Base-by-base conservation (phyloP, 2,329 filamentous ascomycete genomes). In the Cucurbitaria berberidis region DNA sequence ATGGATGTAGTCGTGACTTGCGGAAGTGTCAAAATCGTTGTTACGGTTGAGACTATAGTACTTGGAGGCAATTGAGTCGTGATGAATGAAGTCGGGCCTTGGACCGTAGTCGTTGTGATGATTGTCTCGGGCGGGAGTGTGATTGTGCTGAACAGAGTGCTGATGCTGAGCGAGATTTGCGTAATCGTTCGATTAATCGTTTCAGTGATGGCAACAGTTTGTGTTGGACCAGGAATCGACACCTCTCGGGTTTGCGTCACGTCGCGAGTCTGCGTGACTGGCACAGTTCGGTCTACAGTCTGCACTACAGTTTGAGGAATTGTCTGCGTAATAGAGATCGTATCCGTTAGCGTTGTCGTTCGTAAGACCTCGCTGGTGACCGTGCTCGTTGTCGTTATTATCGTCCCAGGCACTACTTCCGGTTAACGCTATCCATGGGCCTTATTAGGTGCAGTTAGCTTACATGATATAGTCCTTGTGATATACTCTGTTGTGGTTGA, bases 11-110 rank as follows among this genome's bases (percentile, higher is more conserved):
- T 7, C 5, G 57, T 62, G 9, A 43, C 42, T 32, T 21, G 45
- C 10, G 51, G 48, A 2, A 62, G 29, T 11, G 58, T 68, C 0
- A 62, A 36, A 7, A 65, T 70, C 0, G 62, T 64, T 7, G 62
- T 30, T 24, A 66, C 52, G 0, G 66, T 69, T 2, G 64, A 65
- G 18, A 38, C 58, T 52, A 57, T 45, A 10, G 60, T 66, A 11
- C 38, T 57, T 22, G 53, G 44, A 5, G 64, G 57, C 2, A 64
- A 32, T 21, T 61, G 52, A 2, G 57, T 61, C 1, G 62, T 67
- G 1, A 58, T 45, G 1, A 55, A 41, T 5, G 47, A 56, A 7
- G 62, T 64, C 1, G 48, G 38, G 2, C 55, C 64, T 3, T 52
- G 61, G 1, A 60, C 22, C 0, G 62, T 68, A 9, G 62, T 61